phyloP scores from a whole-genome alignment of 2,329 filamentous ascomycete species.

The Dothistroma septosporum region DNA sequence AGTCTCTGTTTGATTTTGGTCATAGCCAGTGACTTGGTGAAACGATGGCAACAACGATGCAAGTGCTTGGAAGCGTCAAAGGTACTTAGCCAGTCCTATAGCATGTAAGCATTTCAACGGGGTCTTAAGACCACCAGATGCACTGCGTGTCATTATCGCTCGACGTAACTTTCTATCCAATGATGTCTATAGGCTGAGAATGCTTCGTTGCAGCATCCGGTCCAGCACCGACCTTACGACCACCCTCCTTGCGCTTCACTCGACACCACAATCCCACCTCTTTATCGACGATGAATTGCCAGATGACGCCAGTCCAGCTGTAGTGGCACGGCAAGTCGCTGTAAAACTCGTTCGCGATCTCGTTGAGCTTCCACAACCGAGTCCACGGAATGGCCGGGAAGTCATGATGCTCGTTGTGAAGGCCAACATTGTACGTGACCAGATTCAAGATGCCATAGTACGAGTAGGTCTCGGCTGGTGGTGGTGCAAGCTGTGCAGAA shows the following conservation, averaged over 20 bases:
- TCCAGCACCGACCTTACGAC: constrained; percentile 51
- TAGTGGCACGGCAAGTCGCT: constrained; percentile 77
- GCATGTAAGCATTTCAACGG: not conserved
- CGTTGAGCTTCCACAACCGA: constrained; percentile 68
- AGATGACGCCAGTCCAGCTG: constrained; percentile 90
- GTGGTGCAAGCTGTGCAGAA: constrained; percentile 43
- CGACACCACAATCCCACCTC: constrained; percentile 86
- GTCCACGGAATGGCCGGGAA: constrained; percentile 98
- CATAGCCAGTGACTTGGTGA: too few relatives aligned
- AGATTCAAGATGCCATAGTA: constrained; percentile 94
- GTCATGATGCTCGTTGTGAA: constrained; percentile 99
- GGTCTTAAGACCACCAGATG: not conserved
- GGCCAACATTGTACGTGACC: constrained; percentile 92
- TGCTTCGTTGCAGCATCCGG: constrained; percentile 9
- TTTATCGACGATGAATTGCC: constrained; percentile 90
- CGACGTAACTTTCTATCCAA: constrained; percentile 5
- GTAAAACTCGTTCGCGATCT: constrained; percentile 88
- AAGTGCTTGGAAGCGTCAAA: too few relatives aligned
- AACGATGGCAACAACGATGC: too few relatives aligned
- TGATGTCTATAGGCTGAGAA: constrained; percentile 15
- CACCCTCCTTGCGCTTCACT: constrained; percentile 84
- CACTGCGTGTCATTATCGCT: not conserved
- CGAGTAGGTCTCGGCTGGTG: constrained; percentile 85
- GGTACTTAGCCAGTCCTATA: not conserved
- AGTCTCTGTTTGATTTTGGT: too few relatives aligned